Base-by-base conservation (phyloP, 257 asterid species). In the Plantago major region DNA sequence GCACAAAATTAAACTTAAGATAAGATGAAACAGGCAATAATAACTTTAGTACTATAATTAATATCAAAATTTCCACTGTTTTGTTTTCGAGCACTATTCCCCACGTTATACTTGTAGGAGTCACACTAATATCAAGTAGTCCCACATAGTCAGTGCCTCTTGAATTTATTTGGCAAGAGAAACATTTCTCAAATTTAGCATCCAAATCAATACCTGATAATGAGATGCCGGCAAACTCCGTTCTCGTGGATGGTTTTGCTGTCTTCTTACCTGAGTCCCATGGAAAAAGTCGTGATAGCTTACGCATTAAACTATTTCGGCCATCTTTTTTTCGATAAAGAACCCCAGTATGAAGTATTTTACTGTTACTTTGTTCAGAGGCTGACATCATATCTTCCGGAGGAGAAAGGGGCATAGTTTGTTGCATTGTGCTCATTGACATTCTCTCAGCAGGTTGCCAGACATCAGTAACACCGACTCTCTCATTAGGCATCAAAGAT, bases 261-360 rank as follows among this genome's bases (percentile, higher is more conserved):
- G 43, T 65, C 56, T 56, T 75, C 58, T 72, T 43, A 40, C 44
- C 52, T 18, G 70, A 51, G 44, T 76, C 65, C 70, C 70, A 16
- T 43, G 80, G 71, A 75, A 73, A 74, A 50, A 74, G 58, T 67
- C 55, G 69, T 46, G 74, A 78, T 58, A 74, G 13, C 71, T 17
- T 69, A 51, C 5, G 74, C 68, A 66, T 63, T 67, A 55, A n/a
- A 11, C 62, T 59, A 66, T 63, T 74, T 46, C 56, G 63, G 40
- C 65, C 65, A 58, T 66, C 72, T 56, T 52, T 72, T 22, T 9
- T 65, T 9, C 51, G 37, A 11, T 42, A 0, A 4, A 10, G 50
- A 60, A 19, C 9, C 54, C 14, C 81, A 26, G 45, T 46, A 62
- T 18, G 28, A 58, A 58, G 52, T 33, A 16, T 69, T 43, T 64